These are phyloP conservation scores for Pseudogymnoascus sp. DNA, from an alignment of 2,329 filamentous ascomycete genomes.

Conservation along the genomic window DNA sequence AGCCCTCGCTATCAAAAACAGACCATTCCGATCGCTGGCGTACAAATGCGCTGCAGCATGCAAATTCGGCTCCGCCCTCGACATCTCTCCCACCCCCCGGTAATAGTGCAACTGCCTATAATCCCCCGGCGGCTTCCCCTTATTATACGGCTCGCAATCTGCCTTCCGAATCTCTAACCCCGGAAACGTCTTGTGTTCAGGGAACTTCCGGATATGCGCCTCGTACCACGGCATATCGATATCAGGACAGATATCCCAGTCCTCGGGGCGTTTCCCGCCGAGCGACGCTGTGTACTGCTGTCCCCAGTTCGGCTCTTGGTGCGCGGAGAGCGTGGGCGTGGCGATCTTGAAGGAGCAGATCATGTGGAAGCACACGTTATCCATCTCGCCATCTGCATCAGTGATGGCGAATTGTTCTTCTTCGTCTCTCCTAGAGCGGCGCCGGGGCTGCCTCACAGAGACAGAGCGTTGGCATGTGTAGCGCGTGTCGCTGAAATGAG, in stretches of 20 bases:
- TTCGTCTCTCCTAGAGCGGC: conserved; percentile 30
- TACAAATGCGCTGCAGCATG: conserved; percentile 50
- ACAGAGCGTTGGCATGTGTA: conserved; percentile 43
- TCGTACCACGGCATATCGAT: conserved; percentile 19
- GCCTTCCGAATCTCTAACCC: conserved; percentile 40
- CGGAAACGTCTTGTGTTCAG: conserved; percentile 17
- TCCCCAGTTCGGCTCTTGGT: conserved; percentile 11
- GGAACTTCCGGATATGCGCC: not conserved
- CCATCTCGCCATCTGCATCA: conserved; percentile 23
- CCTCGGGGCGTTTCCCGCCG: conserved; percentile 5
- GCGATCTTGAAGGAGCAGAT: conserved; percentile 42
- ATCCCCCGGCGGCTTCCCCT: conserved; percentile 13
- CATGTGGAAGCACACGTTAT: conserved; percentile 40
- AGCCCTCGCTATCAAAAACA: conserved; percentile 42
- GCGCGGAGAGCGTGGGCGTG: conserved; percentile 9
- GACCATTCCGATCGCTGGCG: conserved; percentile 45
- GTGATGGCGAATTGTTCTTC: not conserved
- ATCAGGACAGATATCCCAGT: conserved; percentile 10
- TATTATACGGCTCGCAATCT: conserved; percentile 23
- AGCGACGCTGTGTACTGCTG: conserved; percentile 13
- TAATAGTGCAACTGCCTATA: conserved; percentile 14
- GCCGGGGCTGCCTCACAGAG: conserved; percentile 39
- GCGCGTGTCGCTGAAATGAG: conserved; percentile 35
- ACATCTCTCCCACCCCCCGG: conserved; percentile 21
- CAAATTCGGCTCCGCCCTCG: conserved; percentile 42